Conservation (phyloP, 78 protist genomes). For the Capsaspora owczarzaki region DNA sequence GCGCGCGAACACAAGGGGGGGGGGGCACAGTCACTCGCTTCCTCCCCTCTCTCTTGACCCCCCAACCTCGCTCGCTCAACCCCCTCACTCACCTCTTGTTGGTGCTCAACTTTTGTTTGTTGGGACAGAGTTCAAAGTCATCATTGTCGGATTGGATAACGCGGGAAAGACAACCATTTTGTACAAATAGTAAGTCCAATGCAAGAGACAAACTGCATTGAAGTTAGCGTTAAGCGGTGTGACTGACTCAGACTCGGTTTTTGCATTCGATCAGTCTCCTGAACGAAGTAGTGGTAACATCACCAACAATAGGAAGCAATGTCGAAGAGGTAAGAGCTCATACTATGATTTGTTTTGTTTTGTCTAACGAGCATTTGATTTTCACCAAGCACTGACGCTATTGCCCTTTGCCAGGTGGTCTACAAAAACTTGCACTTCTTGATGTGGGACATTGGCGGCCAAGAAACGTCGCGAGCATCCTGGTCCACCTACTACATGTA, state of each 20-base stretch:
- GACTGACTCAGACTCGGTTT: background rate
- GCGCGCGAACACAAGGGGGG: too few species aligned
- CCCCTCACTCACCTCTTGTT: background rate
- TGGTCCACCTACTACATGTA: constrained; percentile 71
- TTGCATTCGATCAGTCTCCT: background rate
- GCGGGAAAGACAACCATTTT: constrained; percentile 83
- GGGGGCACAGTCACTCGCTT: too few species aligned
- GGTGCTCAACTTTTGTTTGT: background rate
- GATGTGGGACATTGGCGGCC: constrained; percentile 80
- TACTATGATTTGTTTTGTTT: background rate
- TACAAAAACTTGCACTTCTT: constrained; percentile 66
- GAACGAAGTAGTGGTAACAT: constrained; percentile 68
- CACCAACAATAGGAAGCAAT: constrained; percentile 81
- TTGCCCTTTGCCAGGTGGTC: background rate
- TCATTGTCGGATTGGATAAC: constrained; percentile 67
- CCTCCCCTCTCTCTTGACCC: too few species aligned
- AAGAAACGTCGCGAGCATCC: constrained; percentile 52
- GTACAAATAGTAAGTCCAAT: constrained; percentile 39
- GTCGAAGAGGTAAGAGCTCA: constrained; percentile 60
- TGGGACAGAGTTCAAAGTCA: constrained; percentile 38
- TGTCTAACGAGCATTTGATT: background rate
- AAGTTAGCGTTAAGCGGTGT: background rate
- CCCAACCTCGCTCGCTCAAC: background rate
- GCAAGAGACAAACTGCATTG: background rate
- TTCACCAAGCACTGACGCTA: background rate